Percentiles rank a stretch among this genome's conserved stretches.
Conservation (phyloP, 73 alveolate species). For the Paramecium sexaurelia region DNA sequence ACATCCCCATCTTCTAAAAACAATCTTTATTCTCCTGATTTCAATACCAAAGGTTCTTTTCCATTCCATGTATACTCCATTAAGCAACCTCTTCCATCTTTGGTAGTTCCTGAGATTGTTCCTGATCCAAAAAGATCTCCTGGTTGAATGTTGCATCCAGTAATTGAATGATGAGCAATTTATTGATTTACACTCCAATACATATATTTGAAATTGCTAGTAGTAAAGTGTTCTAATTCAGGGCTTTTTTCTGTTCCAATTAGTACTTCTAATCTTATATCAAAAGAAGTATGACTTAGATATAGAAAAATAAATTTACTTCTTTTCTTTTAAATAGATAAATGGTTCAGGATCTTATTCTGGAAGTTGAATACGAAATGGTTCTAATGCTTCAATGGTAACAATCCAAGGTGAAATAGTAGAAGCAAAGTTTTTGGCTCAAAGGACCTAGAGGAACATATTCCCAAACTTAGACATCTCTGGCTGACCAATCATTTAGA, state of each 20-base stretch:
- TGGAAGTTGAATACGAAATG: slow-evolving; percentile 81
- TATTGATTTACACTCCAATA: slow-evolving; percentile 93
- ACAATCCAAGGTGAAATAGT: slow-evolving; percentile 95
- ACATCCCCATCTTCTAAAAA: slow-evolving; percentile 86
- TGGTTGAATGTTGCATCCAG: slow-evolving; percentile 87
- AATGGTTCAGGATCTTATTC: slow-evolving; percentile 94
- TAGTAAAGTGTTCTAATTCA: slow-evolving; percentile 72
- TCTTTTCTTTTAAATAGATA: slow-evolving; percentile 81
- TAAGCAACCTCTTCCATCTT: slow-evolving; percentile 82
- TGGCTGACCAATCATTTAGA: slow-evolving; percentile 97
- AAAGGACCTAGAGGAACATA: slow-evolving; percentile 94
- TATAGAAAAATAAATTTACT: slow-evolving; percentile 36
- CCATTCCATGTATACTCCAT: slow-evolving; percentile 91
- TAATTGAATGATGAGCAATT: slow-evolving; percentile 89
- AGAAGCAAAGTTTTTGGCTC: slow-evolving; percentile 87
- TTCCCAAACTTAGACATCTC: slow-evolving; percentile 95
- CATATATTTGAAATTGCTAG: slow-evolving; percentile 85
- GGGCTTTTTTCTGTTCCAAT: slow-evolving; percentile 60
- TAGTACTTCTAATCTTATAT: slow-evolving; percentile 81
- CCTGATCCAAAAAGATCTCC: slow-evolving; percentile 95
- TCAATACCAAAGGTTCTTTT: slow-evolving; percentile 76
- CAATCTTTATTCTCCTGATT: slow-evolving; percentile 84
- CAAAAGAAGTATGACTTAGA: slow-evolving; percentile 76
- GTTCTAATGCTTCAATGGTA: slow-evolving; percentile 92
- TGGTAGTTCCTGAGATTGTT: slow-evolving; percentile 86